phyloP scores from a whole-genome alignment of 2,329 filamentous ascomycete genomes.

The Trichoderma cornu-damae region DNA sequence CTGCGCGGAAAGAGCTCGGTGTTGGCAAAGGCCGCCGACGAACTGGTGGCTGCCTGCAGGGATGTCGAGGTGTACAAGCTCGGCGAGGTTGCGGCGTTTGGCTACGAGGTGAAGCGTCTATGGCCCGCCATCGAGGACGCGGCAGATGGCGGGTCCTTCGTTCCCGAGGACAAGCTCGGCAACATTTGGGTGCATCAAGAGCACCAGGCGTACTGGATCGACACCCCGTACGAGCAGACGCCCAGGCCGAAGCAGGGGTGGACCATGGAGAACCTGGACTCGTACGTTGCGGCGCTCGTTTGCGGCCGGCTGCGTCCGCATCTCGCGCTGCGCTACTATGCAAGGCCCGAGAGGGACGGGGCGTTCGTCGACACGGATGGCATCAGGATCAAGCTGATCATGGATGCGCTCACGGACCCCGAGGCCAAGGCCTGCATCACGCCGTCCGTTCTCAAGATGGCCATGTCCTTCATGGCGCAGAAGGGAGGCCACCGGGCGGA shows the following conservation, averaged over 20 bases:
- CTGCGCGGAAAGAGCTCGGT: conserved; percentile 31
- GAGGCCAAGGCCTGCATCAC: conserved; percentile 34
- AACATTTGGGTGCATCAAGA: conserved; percentile 36
- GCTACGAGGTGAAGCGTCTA: conserved; percentile 34
- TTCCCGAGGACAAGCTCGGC: conserved; percentile 23
- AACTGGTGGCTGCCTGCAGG: conserved; percentile 29
- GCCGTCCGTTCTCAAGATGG: conserved; percentile 39
- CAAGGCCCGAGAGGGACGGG: conserved; percentile 26
- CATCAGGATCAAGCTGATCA: conserved; percentile 37
- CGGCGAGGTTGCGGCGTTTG: conserved; percentile 33
- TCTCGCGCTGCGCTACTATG: conserved; percentile 34
- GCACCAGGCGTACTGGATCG: conserved; percentile 29
- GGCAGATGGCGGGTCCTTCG: conserved; percentile 25
- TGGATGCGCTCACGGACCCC: conserved; percentile 36
- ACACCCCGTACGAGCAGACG: conserved; percentile 36
- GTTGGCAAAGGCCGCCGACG: conserved; percentile 33
- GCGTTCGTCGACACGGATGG: conserved; percentile 35
- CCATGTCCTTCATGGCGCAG: conserved; percentile 39
- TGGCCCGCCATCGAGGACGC: conserved; percentile 34
- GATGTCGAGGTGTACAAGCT: conserved; percentile 34
- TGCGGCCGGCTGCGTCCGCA: conserved; percentile 34
- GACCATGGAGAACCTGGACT: conserved; percentile 39
- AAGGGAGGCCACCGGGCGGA: conserved; percentile 33
- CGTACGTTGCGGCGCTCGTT: conserved; percentile 40
- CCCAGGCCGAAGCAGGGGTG: conserved; percentile 37